Conservation (phyloP, 257 asterid genomes). For the Capsicum baccatum region DNA sequence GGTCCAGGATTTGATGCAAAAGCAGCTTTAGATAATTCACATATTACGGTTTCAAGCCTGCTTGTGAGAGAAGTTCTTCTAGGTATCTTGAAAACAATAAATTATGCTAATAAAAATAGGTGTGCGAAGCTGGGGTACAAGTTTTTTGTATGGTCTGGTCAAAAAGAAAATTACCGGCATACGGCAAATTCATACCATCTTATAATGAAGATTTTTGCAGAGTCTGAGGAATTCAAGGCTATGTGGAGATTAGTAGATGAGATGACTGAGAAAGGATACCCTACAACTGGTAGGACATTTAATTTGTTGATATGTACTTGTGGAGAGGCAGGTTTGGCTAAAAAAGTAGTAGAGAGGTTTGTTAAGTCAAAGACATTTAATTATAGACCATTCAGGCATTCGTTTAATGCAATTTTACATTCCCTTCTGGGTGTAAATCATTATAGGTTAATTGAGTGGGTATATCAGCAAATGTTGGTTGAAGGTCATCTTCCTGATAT, state of each 20-base stretch:
- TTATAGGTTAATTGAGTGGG: slow-evolving; percentile 92
- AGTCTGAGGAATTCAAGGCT: slow-evolving; percentile 80
- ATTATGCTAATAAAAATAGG: slow-evolving; percentile 58
- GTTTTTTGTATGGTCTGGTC: slow-evolving; percentile 88
- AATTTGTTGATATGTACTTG: slow-evolving; percentile 85
- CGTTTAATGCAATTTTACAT: slow-evolving; percentile 80
- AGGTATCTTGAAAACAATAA: slow-evolving; percentile 65
- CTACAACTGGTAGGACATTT: slow-evolving; percentile 89
- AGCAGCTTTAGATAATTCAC: slow-evolving; percentile 54
- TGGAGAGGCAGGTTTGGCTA: slow-evolving; percentile 89
- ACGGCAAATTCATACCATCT: slow-evolving; percentile 68
- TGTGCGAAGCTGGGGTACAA: slow-evolving; percentile 91
- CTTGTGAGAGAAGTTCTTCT: slow-evolving; percentile 87
- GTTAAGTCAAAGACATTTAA: slow-evolving; percentile 80
- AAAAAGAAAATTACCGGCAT: slow-evolving; percentile 75
- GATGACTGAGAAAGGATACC: slow-evolving; percentile 81
- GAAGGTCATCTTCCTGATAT: slow-evolving; percentile 86
- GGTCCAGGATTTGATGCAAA: slow-evolving; percentile 76
- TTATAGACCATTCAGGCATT: slow-evolving; percentile 80
- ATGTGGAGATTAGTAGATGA: slow-evolving; percentile 93
- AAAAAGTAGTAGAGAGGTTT: slow-evolving; percentile 85
- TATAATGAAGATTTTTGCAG: slow-evolving; percentile 80
- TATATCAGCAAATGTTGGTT: slow-evolving; percentile 73
- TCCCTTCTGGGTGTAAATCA: slow-evolving; percentile 66
- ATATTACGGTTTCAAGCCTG: slow-evolving; percentile 73